Percentiles rank a stretch among this genome's conserved stretches.
Conservation (phyloP, 352 stramenopile species). For the Globisporangium paddicum region DNA sequence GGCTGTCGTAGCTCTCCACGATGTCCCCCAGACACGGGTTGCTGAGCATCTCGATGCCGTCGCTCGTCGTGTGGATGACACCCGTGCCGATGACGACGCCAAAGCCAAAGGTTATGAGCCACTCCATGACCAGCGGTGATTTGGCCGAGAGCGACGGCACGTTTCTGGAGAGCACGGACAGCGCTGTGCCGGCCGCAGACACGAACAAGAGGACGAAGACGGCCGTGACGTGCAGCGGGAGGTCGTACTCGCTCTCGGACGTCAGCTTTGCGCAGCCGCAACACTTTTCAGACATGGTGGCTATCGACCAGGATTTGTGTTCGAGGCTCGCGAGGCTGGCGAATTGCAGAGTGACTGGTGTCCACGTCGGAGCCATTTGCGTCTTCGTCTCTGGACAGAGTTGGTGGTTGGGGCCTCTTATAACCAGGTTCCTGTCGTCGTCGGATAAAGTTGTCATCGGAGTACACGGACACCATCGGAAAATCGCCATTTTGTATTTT, state of each 20-base stretch:
- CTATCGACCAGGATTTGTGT: background rate
- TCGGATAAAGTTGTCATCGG: slow-evolving; percentile 7
- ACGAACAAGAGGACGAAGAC: slow-evolving; percentile 59
- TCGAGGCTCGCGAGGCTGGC: background rate
- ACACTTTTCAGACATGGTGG: slow-evolving; percentile 29
- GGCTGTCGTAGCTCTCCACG: slow-evolving; percentile 45
- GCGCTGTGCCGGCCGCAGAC: slow-evolving; percentile 30
- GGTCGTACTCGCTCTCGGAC: slow-evolving; percentile 38
- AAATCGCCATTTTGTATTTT: background rate
- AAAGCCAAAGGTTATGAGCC: slow-evolving; percentile 53
- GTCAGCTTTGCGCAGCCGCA: slow-evolving; percentile 36
- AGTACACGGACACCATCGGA: background rate
- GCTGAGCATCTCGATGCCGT: slow-evolving; percentile 49
- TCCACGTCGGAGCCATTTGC: too few relatives aligned
- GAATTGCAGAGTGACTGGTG: background rate
- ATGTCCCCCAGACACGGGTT: slow-evolving; percentile 48
- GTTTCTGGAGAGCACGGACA: slow-evolving; percentile 41
- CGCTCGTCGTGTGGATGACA: slow-evolving; percentile 73
- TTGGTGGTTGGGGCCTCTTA: background rate
- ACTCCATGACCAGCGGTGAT: slow-evolving; percentile 37
- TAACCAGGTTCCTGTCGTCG: background rate
- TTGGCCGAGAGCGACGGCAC: slow-evolving; percentile 28
- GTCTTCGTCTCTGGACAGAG: too few relatives aligned
- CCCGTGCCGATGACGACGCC: slow-evolving; percentile 64
- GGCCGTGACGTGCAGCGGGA: slow-evolving; percentile 37